These are phyloP conservation scores for Macrolepiota albuminosa DNA, from an alignment of 768 basidiomycete species.

Conservation along the genomic window DNA sequence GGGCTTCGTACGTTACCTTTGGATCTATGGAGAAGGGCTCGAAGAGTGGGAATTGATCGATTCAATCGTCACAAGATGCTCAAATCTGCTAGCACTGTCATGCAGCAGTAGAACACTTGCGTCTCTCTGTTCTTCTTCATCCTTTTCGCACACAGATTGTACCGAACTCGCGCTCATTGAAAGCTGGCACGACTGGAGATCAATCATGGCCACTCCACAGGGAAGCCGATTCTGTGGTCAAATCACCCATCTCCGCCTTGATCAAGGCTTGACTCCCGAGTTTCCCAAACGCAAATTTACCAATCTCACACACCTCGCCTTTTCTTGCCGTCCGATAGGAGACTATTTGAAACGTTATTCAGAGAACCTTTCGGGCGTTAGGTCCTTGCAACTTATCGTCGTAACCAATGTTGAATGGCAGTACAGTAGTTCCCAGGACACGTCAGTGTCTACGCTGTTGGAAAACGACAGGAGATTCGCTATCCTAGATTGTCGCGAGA, in stretches of 20 bases:
- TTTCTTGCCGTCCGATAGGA: slow-evolving; percentile 9
- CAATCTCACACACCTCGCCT: slow-evolving; percentile 14
- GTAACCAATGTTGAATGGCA: slow-evolving; percentile 8
- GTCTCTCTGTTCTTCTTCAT: slow-evolving; percentile 6
- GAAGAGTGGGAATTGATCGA: slow-evolving; percentile 8
- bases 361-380: slow-evolving; percentile 2
- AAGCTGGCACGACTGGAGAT: slow-evolving; percentile 9
- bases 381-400: slow-evolving; percentile 9
- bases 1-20: slow-evolving; percentile 12
- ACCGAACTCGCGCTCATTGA: slow-evolving; percentile 13
- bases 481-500: slow-evolving; percentile 9
- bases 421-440: background rate
- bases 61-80: slow-evolving; percentile 8
- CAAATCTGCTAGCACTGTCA: slow-evolving; percentile 6
- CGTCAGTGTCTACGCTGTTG: slow-evolving; percentile 1
- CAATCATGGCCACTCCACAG: slow-evolving; percentile 1
- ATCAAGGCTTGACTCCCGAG: slow-evolving; percentile 9
- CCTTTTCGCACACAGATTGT: slow-evolving; percentile 9
- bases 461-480: slow-evolving; percentile 12
- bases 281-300: slow-evolving; percentile 12
- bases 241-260: slow-evolving; percentile 14
- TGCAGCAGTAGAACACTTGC: slow-evolving; percentile 10
- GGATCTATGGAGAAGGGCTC: slow-evolving; percentile 11
- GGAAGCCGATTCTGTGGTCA: slow-evolving; percentile 6
- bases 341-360: slow-evolving; percentile 9